A percentile compares a stretch with the other conserved stretches of the same genome.
phyloP scores from a whole-genome alignment of 306 rosid species.

The Dryas alaskensis region DNA sequence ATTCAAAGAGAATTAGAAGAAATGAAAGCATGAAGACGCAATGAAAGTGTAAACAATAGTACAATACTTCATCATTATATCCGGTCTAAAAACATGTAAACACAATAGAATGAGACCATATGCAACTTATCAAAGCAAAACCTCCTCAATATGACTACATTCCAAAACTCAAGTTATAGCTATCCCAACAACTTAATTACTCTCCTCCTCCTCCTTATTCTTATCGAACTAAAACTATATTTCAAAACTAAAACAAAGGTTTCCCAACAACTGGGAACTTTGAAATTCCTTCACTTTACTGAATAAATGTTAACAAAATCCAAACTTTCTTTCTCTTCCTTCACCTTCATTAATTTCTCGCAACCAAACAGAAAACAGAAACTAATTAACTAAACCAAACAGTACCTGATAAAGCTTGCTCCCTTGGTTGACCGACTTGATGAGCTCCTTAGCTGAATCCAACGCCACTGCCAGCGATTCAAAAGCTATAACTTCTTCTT shows the following conservation, averaged over 20 bases:
- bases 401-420: slow-evolving; percentile 89
- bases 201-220: too few species aligned
- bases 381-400: neutral
- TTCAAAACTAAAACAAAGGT: neutral
- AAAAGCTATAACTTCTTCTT: slow-evolving; percentile 50
- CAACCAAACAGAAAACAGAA: slow-evolving; percentile 16
- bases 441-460: slow-evolving; percentile 60
- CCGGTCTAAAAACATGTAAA: neutral
- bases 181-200: neutral
- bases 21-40: neutral
- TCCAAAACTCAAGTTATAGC: too few species aligned
- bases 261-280: neutral
- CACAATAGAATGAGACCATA: neutral
- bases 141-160: neutral
- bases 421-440: slow-evolving; percentile 59
- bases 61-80: neutral
- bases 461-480: slow-evolving; percentile 60
- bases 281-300: neutral
- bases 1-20: neutral
- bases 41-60: neutral
- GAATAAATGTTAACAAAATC: neutral
- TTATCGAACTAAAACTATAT: too few species aligned
- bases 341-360: neutral
- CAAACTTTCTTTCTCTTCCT: neutral
- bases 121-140: neutral